Conservation (phyloP, 2,329 filamentous ascomycete genomes). For the Aspergillus pseudoglaucus region DNA sequence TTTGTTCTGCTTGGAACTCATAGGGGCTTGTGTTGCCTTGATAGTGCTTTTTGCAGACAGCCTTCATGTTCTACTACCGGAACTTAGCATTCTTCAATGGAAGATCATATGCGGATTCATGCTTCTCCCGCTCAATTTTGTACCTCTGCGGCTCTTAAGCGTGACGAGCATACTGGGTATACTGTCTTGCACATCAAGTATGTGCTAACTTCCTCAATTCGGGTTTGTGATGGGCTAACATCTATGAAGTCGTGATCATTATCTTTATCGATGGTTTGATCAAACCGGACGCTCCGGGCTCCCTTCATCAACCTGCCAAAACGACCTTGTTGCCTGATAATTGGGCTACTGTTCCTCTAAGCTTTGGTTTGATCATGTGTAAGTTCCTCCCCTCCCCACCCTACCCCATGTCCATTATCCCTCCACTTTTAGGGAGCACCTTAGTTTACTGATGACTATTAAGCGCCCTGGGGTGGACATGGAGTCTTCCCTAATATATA, state of each 20-base stretch:
- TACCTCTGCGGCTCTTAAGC: constrained; percentile 75
- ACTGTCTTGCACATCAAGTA: constrained; percentile 78
- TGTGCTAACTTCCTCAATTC: constrained; percentile 34
- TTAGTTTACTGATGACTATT: constrained; percentile 4
- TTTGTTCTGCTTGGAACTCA: constrained; percentile 78
- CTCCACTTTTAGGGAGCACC: no score
- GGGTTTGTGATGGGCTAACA: constrained; percentile 19
- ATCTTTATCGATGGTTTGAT: constrained; percentile 80
- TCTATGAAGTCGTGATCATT: constrained; percentile 64
- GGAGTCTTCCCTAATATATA: constrained; percentile 80
- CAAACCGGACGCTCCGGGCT: constrained; percentile 73
- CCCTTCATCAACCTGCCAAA: constrained; percentile 68
- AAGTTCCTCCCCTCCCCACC: constrained; percentile 13
- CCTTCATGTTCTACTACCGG: constrained; percentile 69
- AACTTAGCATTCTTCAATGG: constrained; percentile 64
- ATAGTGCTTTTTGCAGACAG: constrained; percentile 93
- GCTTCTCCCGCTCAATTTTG: constrained; percentile 73
- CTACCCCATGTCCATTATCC: background rate
- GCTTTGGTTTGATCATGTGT: constrained; percentile 84
- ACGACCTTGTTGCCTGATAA: constrained; percentile 80
- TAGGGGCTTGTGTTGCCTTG: constrained; percentile 82
- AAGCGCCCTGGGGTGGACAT: constrained; percentile 63
- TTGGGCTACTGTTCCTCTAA: constrained; percentile 80
- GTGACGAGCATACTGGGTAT: constrained; percentile 94
- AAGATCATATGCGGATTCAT: constrained; percentile 76